Conservation (phyloP, 2,329 filamentous ascomycete species). For the Xylaria sp. region DNA sequence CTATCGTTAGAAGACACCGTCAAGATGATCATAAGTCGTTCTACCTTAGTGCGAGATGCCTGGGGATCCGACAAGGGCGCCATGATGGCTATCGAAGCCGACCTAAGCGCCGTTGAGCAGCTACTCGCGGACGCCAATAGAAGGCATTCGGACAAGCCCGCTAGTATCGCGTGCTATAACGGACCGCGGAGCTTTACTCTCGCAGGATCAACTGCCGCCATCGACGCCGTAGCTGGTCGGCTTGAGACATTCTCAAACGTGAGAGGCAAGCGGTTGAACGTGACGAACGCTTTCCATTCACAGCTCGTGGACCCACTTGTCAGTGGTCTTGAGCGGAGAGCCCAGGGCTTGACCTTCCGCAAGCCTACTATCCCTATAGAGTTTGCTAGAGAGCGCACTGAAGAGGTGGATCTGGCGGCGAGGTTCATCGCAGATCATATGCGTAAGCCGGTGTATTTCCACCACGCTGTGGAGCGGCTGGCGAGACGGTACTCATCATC, state of each 20-base stretch:
- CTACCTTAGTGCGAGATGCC: background rate
- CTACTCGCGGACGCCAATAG: slow-evolving; percentile 16
- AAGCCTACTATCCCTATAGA: slow-evolving; percentile 16
- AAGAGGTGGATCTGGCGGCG: background rate
- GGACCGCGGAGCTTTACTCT: slow-evolving; percentile 36
- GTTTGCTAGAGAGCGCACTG: slow-evolving; percentile 2
- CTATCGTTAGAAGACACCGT: background rate
- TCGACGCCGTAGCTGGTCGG: slow-evolving; percentile 32
- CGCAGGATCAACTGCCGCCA: slow-evolving; percentile 32
- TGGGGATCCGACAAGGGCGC: background rate
- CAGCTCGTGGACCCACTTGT: background rate
- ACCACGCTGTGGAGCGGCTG: slow-evolving; percentile 15
- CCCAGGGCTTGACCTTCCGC: slow-evolving; percentile 2
- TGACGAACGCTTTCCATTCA: slow-evolving; percentile 3
- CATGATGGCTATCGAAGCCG: background rate
- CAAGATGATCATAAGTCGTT: background rate
- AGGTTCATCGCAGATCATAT: slow-evolving; percentile 17
- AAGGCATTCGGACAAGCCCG: slow-evolving; percentile 9
- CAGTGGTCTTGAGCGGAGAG: background rate
- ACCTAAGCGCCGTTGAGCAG: slow-evolving; percentile 18
- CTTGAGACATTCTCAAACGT: too few relatives aligned
- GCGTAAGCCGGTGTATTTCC: slow-evolving; percentile 20
- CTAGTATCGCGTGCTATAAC: slow-evolving; percentile 40
- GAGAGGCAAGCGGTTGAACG: background rate
- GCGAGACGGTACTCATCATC: background rate